Evolutionary conservation across 2,329 filamentous ascomycete genomes (phyloP).

Genomic region (Didymellaceae sp.): DNA sequence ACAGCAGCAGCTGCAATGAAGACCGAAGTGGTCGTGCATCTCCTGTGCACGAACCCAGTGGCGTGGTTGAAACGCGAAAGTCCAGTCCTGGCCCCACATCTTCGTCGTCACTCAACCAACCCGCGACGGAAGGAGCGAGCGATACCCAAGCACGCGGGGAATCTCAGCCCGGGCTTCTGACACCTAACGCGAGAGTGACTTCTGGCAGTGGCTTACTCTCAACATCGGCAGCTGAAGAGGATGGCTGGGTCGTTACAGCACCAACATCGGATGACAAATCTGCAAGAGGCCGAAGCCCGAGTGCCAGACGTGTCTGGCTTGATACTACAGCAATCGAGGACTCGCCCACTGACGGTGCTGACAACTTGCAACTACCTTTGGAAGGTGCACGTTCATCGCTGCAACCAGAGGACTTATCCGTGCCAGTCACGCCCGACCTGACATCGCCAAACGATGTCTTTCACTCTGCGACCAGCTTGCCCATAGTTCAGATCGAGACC

Average conservation of each 20-base stretch:
- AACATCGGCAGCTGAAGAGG: conserved; percentile 47
- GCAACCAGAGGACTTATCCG: conserved; percentile 43
- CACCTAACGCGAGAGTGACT: conserved; percentile 27
- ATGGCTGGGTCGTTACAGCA: conserved; percentile 47
- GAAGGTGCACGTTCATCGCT: conserved; percentile 48
- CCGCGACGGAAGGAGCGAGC: conserved; percentile 27
- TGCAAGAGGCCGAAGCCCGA: conserved; percentile 22
- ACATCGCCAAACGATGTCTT: conserved; percentile 54
- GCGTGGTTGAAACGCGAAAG: conserved; percentile 38
- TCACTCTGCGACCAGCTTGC: conserved; percentile 57
- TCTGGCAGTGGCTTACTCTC: conserved; percentile 25
- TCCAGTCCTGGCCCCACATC: conserved; percentile 40
- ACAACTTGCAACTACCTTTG: conserved; percentile 46
- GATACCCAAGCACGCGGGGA: conserved; percentile 34
- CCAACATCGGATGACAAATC: conserved; percentile 35
- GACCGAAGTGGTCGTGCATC: conserved; percentile 49
- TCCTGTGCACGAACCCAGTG: conserved; percentile 35
- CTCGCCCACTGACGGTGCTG: conserved; percentile 33
- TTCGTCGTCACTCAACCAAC: conserved; percentile 29
- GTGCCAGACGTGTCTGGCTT: conserved; percentile 49
- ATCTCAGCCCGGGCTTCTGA: conserved; percentile 33
- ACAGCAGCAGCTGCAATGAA: conserved; percentile 60
- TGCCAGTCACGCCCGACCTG: conserved; percentile 38
- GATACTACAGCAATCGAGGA: conserved; percentile 49
- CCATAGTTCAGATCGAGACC: conserved; percentile 59